Evolutionary conservation across 176 grass and related monocot species (phyloP), one percentile per base, ranked within the genome.

Genomic region (Coix lacrymajobi): DNA sequence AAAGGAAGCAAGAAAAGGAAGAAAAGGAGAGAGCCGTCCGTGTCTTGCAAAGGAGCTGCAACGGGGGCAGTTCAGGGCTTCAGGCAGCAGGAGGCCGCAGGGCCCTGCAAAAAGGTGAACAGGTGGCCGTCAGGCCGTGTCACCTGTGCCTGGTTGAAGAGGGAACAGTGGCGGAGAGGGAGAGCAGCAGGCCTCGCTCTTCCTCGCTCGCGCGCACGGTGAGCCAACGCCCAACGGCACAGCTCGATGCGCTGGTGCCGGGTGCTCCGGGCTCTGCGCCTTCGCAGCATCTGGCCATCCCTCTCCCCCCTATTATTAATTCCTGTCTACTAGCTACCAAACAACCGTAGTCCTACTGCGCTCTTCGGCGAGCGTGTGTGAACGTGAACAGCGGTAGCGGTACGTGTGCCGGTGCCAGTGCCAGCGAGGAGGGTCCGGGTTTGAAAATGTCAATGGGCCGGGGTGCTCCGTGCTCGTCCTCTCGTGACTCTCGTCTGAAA

Each of bases 91-190:
- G 62, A 43, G 37, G 62, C 62, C 62, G 7, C 15, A 36, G 24
- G 11, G 68, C 56, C 79, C 85, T 72, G 78, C 57, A 69, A 90
- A 90, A 92, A 89, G 84, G 66, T 71, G 34, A 71, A 71, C 39
- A 70, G 52, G 83, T 44, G 85, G 69, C 80, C 79, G 71, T 84
- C n/a, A n/a, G n/a, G n/a, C 87, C 62, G 69, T 85, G 90, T 72
- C 86, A 81, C 71, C 86, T 90, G 68, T 89, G 79, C 31, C 31
- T 29, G 87, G n/a, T 39, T 43, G 44, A 69, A 85, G 81, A 57
- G 52, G 82, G 71, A 89, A 34, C 30, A 64, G 39, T 63, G 49
- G 9, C 30, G 32, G 64, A 66, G 69, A 56, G 62, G 32, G 64
- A 66, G 69, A 56, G 62, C 22, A 65, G 60, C 1, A 29, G 52